Evolutionary conservation across 345 rosid species (phyloP).

Genomic region (Eutrema japonicum): DNA sequence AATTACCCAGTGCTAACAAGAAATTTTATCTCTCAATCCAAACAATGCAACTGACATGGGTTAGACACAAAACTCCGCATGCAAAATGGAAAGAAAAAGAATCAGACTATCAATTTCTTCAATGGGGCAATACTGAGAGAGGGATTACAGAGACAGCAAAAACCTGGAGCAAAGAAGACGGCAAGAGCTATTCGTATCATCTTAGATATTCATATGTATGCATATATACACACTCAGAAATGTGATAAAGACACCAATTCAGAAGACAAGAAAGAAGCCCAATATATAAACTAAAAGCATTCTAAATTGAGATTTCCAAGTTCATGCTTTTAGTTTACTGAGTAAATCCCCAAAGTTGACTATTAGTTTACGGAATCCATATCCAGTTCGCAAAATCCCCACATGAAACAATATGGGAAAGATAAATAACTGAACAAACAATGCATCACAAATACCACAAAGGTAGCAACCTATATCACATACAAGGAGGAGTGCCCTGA

Average conservation of each 20-base stretch:
- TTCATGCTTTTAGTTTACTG: constrained; percentile 13
- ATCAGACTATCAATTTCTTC: neutral
- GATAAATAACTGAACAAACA: constrained; percentile 16
- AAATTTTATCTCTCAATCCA: constrained; percentile 18
- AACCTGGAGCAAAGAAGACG: constrained; percentile 20
- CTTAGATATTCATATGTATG: neutral
- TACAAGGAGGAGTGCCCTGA: constrained; percentile 91
- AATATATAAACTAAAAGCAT: constrained; percentile 4
- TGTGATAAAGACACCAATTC: constrained; percentile 16
- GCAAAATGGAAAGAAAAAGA: constrained; percentile 23
- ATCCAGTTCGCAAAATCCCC: constrained; percentile 14
- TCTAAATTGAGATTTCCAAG: neutral
- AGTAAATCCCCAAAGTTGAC: constrained; percentile 9
- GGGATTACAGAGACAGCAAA: constrained; percentile 9
- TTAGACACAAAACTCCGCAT: constrained; percentile 18
- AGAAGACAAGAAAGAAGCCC: constrained; percentile 31
- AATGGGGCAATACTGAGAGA: constrained; percentile 10
- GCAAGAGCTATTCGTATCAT: neutral
- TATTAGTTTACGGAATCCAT: constrained; percentile 11
- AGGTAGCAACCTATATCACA: constrained; percentile 46
- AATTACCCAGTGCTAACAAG: neutral
- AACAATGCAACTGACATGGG: constrained; percentile 15
- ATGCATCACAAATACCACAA: constrained; percentile 40
- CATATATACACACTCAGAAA: constrained; percentile 13
- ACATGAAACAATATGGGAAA: constrained; percentile 10